These are phyloP conservation scores for Blastobotrys robertii DNA, from an alignment of 805 yeast species.

Conservation along the genomic window DNA sequence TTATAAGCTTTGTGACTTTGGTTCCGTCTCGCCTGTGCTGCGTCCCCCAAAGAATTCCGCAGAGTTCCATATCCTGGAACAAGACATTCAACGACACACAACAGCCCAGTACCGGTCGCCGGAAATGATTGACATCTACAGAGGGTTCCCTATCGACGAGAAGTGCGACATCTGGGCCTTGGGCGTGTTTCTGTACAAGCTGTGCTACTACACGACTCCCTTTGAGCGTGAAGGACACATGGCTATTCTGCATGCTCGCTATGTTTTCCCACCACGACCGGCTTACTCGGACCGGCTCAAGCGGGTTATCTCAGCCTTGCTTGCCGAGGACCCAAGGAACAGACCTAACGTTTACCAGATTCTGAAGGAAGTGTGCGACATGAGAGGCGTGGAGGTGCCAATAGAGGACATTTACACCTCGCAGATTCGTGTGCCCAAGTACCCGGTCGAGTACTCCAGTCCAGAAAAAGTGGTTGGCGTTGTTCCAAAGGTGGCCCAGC, in stretches of 20 bases:
- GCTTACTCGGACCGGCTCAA: slow-evolving; percentile 60
- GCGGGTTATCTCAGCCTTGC: slow-evolving; percentile 64
- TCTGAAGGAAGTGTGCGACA: slow-evolving; percentile 47
- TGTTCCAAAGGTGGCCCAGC: slow-evolving; percentile 3
- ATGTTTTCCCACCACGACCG: slow-evolving; percentile 64
- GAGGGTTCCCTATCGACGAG: slow-evolving; percentile 79
- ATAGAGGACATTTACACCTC: slow-evolving; percentile 25
- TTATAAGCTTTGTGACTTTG: slow-evolving; percentile 89
- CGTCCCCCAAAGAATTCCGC: slow-evolving; percentile 67
- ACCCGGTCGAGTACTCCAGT: neutral
- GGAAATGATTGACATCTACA: slow-evolving; percentile 85
- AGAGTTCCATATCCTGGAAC: slow-evolving; percentile 66
- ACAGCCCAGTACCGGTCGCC: slow-evolving; percentile 95
- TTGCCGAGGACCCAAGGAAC: slow-evolving; percentile 70
- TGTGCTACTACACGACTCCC: slow-evolving; percentile 90
- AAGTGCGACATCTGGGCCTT: slow-evolving; percentile 95
- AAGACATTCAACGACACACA: slow-evolving; percentile 81
- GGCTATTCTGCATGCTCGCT: slow-evolving; percentile 78
- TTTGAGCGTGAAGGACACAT: slow-evolving; percentile 77
- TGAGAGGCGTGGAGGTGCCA: slow-evolving; percentile 48
- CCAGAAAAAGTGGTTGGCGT: neutral
- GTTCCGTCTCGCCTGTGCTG: slow-evolving; percentile 66
- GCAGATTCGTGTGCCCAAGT: slow-evolving; percentile 1
- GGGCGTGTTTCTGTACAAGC: slow-evolving; percentile 82
- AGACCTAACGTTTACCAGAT: slow-evolving; percentile 88